phyloP scores from a whole-genome alignment of 2,329 filamentous ascomycete genomes.

The Verticillium nubilum region DNA sequence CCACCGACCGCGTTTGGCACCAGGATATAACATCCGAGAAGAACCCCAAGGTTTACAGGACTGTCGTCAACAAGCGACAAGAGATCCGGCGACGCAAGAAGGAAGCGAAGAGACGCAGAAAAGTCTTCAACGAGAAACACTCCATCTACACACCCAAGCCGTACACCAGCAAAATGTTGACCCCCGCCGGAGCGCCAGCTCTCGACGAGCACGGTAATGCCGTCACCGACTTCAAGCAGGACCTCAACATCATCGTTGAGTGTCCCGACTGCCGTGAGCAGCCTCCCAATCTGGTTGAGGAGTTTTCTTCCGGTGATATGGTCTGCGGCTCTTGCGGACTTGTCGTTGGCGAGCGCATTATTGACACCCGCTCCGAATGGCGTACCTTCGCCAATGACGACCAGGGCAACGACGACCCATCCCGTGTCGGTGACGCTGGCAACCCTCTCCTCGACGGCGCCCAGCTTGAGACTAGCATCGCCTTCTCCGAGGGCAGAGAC shows the following conservation, averaged over 20 bases:
- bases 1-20: constrained; percentile 35
- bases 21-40: constrained; percentile 11
- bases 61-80: constrained; percentile 25
- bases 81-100: constrained; percentile 26
- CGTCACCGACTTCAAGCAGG: constrained; percentile 59
- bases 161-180: constrained; percentile 41
- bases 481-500: constrained; percentile 69
- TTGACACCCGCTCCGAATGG: constrained; percentile 97
- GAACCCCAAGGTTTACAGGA: constrained; percentile 13
- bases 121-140: constrained; percentile 32
- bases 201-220: constrained; percentile 9
- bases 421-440: constrained; percentile 90
- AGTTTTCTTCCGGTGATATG: constrained; percentile 87
- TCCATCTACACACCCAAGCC: constrained; percentile 38
- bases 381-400: constrained; percentile 98
- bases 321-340: constrained; percentile 90
- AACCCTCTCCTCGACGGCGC: constrained; percentile 88
- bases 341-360: constrained; percentile 83
- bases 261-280: constrained; percentile 88
- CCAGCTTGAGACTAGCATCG: constrained; percentile 83
- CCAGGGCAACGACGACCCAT: constrained; percentile 92
- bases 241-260: constrained; percentile 78
- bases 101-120: constrained; percentile 28
- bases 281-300: constrained; percentile 89
- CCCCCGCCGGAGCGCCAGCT: constrained; percentile 21